phyloP scores from a whole-genome alignment of 345 rosid genomes.

The Noccaea bulbosa region DNA sequence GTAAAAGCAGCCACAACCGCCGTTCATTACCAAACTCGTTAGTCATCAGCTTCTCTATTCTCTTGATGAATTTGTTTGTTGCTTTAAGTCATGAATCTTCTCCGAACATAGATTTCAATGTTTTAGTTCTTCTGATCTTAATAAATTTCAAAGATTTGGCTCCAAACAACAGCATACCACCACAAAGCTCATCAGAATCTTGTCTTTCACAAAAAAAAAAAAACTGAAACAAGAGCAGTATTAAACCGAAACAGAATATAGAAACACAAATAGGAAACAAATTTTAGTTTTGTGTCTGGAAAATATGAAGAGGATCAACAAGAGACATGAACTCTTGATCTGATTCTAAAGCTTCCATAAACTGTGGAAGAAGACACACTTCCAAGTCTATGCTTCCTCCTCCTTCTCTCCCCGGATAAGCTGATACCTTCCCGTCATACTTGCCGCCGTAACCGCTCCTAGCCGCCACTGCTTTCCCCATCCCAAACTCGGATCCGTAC shows the following conservation, averaged over 20 bases:
- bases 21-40: slow-evolving; percentile 22
- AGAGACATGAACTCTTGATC: slow-evolving; percentile 56
- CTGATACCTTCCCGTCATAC: slow-evolving; percentile 65
- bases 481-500: slow-evolving; percentile 73
- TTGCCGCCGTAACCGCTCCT: slow-evolving; percentile 71
- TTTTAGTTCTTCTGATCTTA: slow-evolving; percentile 6
- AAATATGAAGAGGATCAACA: slow-evolving; percentile 26
- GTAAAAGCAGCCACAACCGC: slow-evolving; percentile 45
- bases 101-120: slow-evolving; percentile 10
- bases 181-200: background rate
- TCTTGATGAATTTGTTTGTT: slow-evolving; percentile 28
- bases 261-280: background rate
- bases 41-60: slow-evolving; percentile 27
- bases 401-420: slow-evolving; percentile 70
- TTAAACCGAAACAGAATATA: background rate
- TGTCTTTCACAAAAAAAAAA: background rate
- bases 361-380: slow-evolving; percentile 57
- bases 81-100: slow-evolving; percentile 20
- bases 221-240: background rate
- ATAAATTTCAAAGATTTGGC: slow-evolving; percentile 19
- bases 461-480: slow-evolving; percentile 71
- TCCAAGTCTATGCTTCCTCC: slow-evolving; percentile 74
- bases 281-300: background rate
- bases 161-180: background rate
- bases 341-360: slow-evolving; percentile 67